Evolutionary conservation across 345 rosid genomes (phyloP), one percentile per base, ranked within the genome.

Genomic region (Euphorbia lathyris): DNA sequence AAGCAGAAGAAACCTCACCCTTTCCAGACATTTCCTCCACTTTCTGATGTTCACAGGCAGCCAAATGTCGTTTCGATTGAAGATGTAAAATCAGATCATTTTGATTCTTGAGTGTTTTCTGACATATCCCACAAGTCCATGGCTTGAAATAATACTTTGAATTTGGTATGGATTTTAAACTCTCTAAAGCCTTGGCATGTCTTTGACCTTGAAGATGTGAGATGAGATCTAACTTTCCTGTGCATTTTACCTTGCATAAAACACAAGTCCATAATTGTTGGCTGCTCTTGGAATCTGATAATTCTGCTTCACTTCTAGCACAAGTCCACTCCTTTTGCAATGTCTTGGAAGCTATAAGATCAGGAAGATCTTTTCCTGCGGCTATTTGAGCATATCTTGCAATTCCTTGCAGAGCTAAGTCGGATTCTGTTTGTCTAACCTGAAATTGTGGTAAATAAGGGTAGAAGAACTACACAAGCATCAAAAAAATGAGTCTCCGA

Each of bases 311-410:
- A 68, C 82, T 76, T 69, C 71, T 0, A 22, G 72, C 66, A 59
- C 80, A 78, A 17, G 75, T 73, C 82, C 80, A 79, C 50, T 65
- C 72, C 66, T 73, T 76, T 58, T 70, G 68, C 43, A 38, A 66
- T 52, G 67, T 55, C 69, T 59, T 45, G 12, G 57, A 55, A 13
- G 60, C 40, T 16, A 58, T 23, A 27, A 64, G 45, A 47, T 56
- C 70, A 5, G 61, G 19, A 36, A 19, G 26, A 36, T 45, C 66
- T 7, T 56, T 36, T 51, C 67, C 27, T 9, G 27, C 19, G 32
- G 14, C 50, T 3, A 11, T 11, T 47, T 42, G 22, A 7, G 20
- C 23, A 38, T 11, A 51, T 20, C 19, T 42, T 25, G 7, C 48
- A 36, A 47, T 66, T 67, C 65, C 67, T 38, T 74, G 5, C 53